Evolutionary conservation across 2,329 filamentous ascomycete genomes (phyloP).

Genomic region (Phialemonium atrogriseum): DNA sequence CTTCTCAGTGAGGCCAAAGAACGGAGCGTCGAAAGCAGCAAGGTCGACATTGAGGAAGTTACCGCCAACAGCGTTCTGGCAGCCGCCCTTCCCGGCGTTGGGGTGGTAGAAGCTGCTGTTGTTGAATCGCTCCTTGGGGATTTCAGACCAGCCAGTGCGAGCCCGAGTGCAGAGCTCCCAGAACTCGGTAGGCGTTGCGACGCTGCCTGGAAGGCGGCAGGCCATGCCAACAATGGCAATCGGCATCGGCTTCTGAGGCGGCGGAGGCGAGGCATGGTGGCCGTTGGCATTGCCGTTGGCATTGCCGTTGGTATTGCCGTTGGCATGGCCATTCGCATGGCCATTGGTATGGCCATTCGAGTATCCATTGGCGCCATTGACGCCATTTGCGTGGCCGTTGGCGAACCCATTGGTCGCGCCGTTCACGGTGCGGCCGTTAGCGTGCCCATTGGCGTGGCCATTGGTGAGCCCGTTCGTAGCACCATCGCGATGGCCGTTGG

Average conservation of each 20-base stretch:
- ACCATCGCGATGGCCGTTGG: conserved; percentile 16
- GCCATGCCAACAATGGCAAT: conserved; percentile 40
- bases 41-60: conserved; percentile 39
- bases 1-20: conserved; percentile 43
- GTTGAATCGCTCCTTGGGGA: conserved; percentile 39
- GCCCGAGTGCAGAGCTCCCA: conserved; percentile 34
- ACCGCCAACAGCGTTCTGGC: conserved; percentile 26
- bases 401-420: conserved; percentile 7
- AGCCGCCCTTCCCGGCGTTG: conserved; percentile 31
- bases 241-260: conserved; percentile 24
- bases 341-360: conserved; percentile 11
- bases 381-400: conserved; percentile 16
- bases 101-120: conserved; percentile 28
- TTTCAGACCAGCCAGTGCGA: conserved; percentile 30
- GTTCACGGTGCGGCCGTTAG: conserved; percentile 5
- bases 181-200: conserved; percentile 31
- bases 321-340: conserved; percentile 9
- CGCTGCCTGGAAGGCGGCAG: conserved; percentile 35
- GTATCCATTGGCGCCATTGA: conserved; percentile 10
- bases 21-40: conserved; percentile 40
- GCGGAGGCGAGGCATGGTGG: conserved; percentile 13
- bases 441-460: conserved; percentile 15
- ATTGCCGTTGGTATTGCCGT: conserved; percentile 7
- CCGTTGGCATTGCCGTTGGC: conserved; percentile 2
- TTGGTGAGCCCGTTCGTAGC: conserved; percentile 16